Evolutionary conservation across 371 early-diverging fungal genomes (phyloP), one percentile per base, ranked within the genome.

Genomic region (Actinomortierella ambigua): DNA sequence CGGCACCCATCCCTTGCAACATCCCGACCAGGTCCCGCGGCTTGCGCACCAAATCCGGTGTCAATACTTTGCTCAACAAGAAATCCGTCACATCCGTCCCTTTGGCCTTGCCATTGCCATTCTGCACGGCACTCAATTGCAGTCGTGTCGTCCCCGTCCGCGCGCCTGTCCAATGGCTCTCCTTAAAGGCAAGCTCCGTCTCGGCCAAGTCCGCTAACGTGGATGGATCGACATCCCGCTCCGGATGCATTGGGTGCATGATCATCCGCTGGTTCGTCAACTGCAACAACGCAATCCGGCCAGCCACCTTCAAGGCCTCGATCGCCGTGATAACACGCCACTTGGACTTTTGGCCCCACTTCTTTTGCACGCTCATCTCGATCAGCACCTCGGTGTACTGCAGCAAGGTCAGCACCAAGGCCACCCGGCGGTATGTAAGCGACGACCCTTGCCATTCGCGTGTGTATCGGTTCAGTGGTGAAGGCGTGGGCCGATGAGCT

Each of bases 291-390:
- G 68, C 73, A 51, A 93, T 51, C 50, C 91, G 81, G 52, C 90
- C 77, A 15, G 82, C 64, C 0, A 77, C 83, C 59, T 95, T 95
- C 61, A 87, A 50, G 0, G 85, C 65, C 64, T 97, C 96, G 39
- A 94, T 78, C 23, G 79, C 71, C 7, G 85, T 73, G 22, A 94
- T 83, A 14, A 85, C 80, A 40, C 82, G 79, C 89, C 90, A 90
- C 55, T 88, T 85, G 42, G 79, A 75, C 59, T 83, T 79, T 51
- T 84, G 78, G 15, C 92, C 90, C 65, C 84, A 80, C 63, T 84
- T 81, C 63, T 93, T 93, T 13, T 78, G 79, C 8, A 91, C 87
- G 3, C 83, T 81, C 96, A 96, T 95, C 77, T 97, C 98, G 49
- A 87, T 68, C 48, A 95, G 73, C 20, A 92, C 93, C 63, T 95